These are phyloP conservation scores for Pseudocercospora musae DNA, from an alignment of 2,329 filamentous ascomycete species.

Conservation along the genomic window DNA sequence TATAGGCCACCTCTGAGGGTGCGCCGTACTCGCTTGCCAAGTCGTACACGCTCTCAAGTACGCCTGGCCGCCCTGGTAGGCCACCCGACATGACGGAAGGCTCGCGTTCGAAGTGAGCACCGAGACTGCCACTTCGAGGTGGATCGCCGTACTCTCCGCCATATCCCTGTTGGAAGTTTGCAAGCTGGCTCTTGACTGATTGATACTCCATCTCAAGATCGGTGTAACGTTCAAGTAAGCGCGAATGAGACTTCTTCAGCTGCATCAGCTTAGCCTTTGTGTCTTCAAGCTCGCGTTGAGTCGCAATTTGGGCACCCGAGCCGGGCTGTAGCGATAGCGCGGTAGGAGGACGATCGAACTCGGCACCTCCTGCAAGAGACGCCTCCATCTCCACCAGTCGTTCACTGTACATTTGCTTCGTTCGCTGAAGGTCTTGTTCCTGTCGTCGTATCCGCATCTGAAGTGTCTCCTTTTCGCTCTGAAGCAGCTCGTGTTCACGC, in stretches of 20 bases:
- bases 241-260: slow-evolving; percentile 52
- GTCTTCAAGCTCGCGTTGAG: slow-evolving; percentile 41
- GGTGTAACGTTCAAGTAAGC: slow-evolving; percentile 50
- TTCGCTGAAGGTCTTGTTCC: slow-evolving; percentile 50
- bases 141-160: slow-evolving; percentile 5
- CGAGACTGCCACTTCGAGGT: background rate
- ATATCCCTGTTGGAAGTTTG: slow-evolving; percentile 19
- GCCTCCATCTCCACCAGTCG: slow-evolving; percentile 48
- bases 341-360: slow-evolving; percentile 11
- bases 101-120: slow-evolving; percentile 3
- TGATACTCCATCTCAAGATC: slow-evolving; percentile 42
- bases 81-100: slow-evolving; percentile 18
- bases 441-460: slow-evolving; percentile 55
- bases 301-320: slow-evolving; percentile 5
- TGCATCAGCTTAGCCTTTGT: slow-evolving; percentile 48
- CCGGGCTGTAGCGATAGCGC: background rate
- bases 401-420: slow-evolving; percentile 47
- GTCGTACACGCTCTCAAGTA: slow-evolving; percentile 25
- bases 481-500: slow-evolving; percentile 57
- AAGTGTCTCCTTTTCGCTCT: slow-evolving; percentile 58
- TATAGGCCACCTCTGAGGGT: slow-evolving; percentile 10
- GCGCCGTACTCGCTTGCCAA: slow-evolving; percentile 22
- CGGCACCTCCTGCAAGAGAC: slow-evolving; percentile 18
- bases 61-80: slow-evolving; percentile 17
- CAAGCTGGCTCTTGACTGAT: slow-evolving; percentile 29